Evolutionary conservation across 2,329 filamentous ascomycete genomes (phyloP).

Genomic region (Fusarium lateritium): DNA sequence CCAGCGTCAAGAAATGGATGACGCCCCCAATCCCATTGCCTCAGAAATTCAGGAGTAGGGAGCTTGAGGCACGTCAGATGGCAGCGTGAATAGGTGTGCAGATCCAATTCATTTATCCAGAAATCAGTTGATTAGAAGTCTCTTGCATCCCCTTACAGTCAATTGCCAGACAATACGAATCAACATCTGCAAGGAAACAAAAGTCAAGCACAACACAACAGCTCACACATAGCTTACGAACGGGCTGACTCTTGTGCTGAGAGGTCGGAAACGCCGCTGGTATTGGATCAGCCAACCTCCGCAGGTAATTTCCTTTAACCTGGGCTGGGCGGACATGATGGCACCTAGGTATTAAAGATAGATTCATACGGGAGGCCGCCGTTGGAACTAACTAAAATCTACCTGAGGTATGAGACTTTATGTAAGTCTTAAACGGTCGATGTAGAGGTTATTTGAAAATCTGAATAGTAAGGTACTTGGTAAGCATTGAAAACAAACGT

Average conservation of each 20-base stretch:
- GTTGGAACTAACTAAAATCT: background rate
- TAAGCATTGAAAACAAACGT: background rate
- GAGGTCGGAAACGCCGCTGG: conserved; percentile 4
- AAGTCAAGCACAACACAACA: background rate
- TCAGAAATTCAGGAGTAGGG: too few species aligned
- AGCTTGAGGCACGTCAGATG: background rate
- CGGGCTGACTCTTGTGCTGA: conserved; percentile 12
- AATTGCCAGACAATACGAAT: background rate
- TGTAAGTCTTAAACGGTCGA: background rate
- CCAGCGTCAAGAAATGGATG: too few species aligned
- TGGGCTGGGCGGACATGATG: conserved; percentile 2
- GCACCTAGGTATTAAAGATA: background rate
- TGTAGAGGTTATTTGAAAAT: background rate
- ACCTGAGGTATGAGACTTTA: too few species aligned
- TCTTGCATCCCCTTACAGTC: background rate
- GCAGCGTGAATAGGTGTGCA: background rate
- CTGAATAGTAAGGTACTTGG: background rate
- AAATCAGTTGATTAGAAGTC: background rate
- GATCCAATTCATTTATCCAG: background rate
- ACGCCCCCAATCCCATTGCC: too few species aligned
- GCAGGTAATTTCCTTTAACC: conserved; percentile 36
- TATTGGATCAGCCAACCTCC: conserved; percentile 19
- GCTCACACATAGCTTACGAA: background rate
- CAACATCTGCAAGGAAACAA: background rate
- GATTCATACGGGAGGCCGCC: background rate